Evolutionary conservation across 768 basidiomycete species (phyloP).

Genomic region (Termitomyces sp.): DNA sequence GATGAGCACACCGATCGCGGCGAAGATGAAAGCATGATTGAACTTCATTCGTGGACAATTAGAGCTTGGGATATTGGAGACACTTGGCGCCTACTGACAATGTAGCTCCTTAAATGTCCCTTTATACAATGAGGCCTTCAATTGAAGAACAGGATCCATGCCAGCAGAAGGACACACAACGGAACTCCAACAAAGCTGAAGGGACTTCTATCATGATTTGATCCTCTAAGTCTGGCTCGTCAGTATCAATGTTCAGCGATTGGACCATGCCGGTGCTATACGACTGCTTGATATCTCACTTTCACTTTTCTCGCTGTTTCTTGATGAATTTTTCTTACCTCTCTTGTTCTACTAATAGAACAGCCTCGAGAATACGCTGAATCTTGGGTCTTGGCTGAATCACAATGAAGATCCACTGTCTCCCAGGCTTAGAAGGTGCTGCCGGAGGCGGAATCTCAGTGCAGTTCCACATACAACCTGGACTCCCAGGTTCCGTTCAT

Average conservation of each 20-base stretch:
- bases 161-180: neutral
- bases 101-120: neutral
- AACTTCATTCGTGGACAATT: neutral
- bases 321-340: neutral
- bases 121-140: neutral
- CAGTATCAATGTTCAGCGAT: too few relatives aligned
- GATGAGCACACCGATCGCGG: constrained; percentile 19
- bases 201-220: neutral
- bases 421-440: too few relatives aligned
- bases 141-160: neutral
- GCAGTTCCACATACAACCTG: neutral
- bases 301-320: neutral
- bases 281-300: neutral
- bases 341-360: neutral
- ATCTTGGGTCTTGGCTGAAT: too few relatives aligned
- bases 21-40: neutral
- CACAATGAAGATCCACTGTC: too few relatives aligned
- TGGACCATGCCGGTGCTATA: too few relatives aligned
- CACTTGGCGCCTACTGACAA: neutral
- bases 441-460: too few relatives aligned
- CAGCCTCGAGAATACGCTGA: neutral
- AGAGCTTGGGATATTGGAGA: neutral
- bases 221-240: neutral
- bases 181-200: neutral
- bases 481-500: neutral